Base-by-base conservation (phyloP, 2,329 filamentous ascomycete genomes). In the Emergomyces orientalis region DNA sequence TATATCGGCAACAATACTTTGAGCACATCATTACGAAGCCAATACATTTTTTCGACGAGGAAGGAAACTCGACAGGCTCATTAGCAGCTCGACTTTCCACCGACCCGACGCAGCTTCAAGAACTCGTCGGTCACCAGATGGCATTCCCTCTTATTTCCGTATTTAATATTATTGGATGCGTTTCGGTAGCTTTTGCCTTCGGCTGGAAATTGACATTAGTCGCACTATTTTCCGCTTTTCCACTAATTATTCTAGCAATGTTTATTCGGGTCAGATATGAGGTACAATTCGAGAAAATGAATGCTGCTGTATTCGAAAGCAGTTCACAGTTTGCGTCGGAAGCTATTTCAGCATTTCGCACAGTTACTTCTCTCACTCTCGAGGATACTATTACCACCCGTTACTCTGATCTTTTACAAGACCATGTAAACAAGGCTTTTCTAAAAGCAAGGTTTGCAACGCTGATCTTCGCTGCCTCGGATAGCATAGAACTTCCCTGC, bases 141-240 rank as follows among this genome's bases (percentile, higher is more conserved):
- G 73, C 72, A 8, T 73, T 81, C 57, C 78, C 85, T 1, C 80
- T 89, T 66, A 83, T 86, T 25, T 84, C 86, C 9, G 70, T 88
- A 27, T 87, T 90, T 70, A 87, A 84, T 58, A 74, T 92, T 2
- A 68, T 84, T 9, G 88, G 88, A 0, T 84, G 83, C 8, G 74
- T 90, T 17, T 77, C 81, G 52, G 87, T 92, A 60, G 81, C 87
- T 0, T 91, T 90, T 68, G 78, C 81, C 3, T 90, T 88, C 71
- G 87, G 87, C 1, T 92, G 89, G 89, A 92, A 91, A 71, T 79
- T 93, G 9, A 84, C 86, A 0, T 75, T 91, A 0, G 86, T 92
- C 0, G 81, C 84, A 0, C 76, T 86, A 9, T 88, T 85, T 67
- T 84, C 88, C 1, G 77, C 79, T 0, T 71, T 84, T 61, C 83